Percentiles rank a stretch among this genome's conserved stretches.
phyloP scores from a whole-genome alignment of 2,329 filamentous ascomycete genomes.

The Hypocrella siamensis region DNA sequence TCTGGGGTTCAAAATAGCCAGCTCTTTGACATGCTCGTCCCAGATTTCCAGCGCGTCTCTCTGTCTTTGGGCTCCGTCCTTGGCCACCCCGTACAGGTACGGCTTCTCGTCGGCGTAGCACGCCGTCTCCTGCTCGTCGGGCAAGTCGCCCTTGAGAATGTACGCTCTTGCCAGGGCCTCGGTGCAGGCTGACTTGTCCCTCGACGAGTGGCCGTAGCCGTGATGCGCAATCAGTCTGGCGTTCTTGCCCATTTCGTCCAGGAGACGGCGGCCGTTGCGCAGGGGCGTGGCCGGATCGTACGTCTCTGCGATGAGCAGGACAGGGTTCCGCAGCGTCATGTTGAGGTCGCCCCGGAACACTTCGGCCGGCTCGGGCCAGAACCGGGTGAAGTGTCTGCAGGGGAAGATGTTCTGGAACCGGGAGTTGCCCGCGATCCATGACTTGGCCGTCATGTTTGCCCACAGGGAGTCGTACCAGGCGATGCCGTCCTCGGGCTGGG shows the following conservation, averaged over 20 bases:
- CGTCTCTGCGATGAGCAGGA: constrained; percentile 31
- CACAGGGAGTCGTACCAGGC: constrained; percentile 30
- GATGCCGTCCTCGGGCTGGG: constrained; percentile 19
- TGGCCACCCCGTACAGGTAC: constrained; percentile 22
- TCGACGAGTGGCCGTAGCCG: constrained; percentile 31
- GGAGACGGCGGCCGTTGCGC: constrained; percentile 27
- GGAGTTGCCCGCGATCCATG: constrained; percentile 31
- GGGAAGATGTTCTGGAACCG: constrained; percentile 28
- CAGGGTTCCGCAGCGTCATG: constrained; percentile 23
- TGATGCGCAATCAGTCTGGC: constrained; percentile 32
- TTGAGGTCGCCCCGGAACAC: constrained; percentile 30
- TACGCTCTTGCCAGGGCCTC: constrained; percentile 22
- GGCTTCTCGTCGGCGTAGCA: constrained; percentile 33
- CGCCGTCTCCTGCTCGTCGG: constrained; percentile 23
- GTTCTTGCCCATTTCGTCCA: constrained; percentile 29
- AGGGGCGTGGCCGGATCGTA: constrained; percentile 35
- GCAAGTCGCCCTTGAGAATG: constrained; percentile 24
- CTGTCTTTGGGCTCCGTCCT: neutral
- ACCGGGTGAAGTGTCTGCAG: constrained; percentile 27
- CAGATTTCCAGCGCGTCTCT: constrained; percentile 6
- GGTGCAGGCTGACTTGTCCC: constrained; percentile 29
- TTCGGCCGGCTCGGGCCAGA: constrained; percentile 29
- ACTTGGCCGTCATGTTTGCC: constrained; percentile 27
- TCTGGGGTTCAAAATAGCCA: constrained; percentile 5
- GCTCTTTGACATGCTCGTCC: constrained; percentile 7